Conservation (phyloP, 768 basidiomycete species). For the Suillus occidentalis region DNA sequence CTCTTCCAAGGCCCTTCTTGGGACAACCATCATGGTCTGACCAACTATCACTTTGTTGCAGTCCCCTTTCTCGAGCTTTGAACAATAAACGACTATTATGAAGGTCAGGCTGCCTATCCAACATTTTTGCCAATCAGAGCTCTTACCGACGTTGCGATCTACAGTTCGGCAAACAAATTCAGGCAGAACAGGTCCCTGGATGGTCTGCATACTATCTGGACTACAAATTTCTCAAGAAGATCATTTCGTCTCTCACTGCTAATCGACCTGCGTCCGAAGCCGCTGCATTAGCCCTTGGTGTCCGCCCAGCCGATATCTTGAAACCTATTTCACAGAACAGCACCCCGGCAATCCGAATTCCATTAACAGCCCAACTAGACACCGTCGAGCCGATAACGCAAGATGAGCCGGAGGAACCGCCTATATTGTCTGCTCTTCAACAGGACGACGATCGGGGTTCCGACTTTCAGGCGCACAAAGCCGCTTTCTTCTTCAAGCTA, state of each 20-base stretch:
- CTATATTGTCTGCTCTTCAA: slow-evolving; percentile 59
- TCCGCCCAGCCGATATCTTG: slow-evolving; percentile 63
- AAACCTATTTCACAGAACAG: slow-evolving; percentile 29
- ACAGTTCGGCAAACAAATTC: slow-evolving; percentile 98
- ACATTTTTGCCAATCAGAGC: not conserved
- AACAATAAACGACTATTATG: slow-evolving; percentile 25
- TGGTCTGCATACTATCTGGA: slow-evolving; percentile 96
- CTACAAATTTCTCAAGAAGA: slow-evolving; percentile 98
- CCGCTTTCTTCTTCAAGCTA: slow-evolving; percentile 98
- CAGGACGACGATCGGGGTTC: slow-evolving; percentile 75
- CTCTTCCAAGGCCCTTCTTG: slow-evolving; percentile 11
- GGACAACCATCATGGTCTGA: slow-evolving; percentile 30
- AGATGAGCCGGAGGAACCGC: slow-evolving; percentile 50
- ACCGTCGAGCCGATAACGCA: slow-evolving; percentile 17
- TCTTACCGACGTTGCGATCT: slow-evolving; percentile 10
- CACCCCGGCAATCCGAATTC: slow-evolving; percentile 26
- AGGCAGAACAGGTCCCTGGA: slow-evolving; percentile 93
- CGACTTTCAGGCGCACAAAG: slow-evolving; percentile 92
- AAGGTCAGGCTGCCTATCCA: slow-evolving; percentile 25
- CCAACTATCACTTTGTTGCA: slow-evolving; percentile 10
- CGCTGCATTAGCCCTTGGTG: slow-evolving; percentile 78
- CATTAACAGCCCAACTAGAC: slow-evolving; percentile 30
- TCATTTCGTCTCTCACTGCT: slow-evolving; percentile 91
- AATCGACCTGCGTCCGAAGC: slow-evolving; percentile 91
- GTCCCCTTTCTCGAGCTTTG: slow-evolving; percentile 6